Evolutionary conservation across 768 basidiomycete genomes (phyloP), one percentile per base, ranked within the genome.

Genomic region (Naganishia kalamii): DNA sequence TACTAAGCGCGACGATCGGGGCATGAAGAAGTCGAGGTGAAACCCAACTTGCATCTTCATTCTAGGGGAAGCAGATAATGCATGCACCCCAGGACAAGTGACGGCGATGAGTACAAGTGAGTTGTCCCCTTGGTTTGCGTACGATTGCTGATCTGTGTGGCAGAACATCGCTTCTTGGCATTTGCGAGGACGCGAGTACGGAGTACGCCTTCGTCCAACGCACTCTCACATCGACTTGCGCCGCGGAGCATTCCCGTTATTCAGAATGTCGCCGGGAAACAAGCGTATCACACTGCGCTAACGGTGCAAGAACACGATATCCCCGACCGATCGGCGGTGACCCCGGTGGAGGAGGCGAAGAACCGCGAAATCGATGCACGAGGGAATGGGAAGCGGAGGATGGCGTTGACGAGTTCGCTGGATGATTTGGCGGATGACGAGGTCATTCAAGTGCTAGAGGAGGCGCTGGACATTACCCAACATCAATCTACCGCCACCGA

Each of bases 61-160:
- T n/a, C n/a, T n/a, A n/a, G n/a, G n/a, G n/a, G n/a, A n/a, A n/a
- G n/a, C n/a, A n/a, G n/a, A n/a, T n/a, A n/a, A n/a, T n/a, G 11
- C 43, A 57, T 57, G 54, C 40, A 3, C 35, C 33, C 35, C 54
- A 35, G 21, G 35, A n/a, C 23, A 15, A 23, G 21, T 25, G 12
- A n/a, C n/a, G 21, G 54, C 54, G 54, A 57, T 57, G 54, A 57
- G 54, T 35, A 57, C 54, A 21, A 57, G 54, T 57, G 54, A 57
- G 54, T 57, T 15, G 21, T 23, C 21, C 37, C 33, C 2, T 23
- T 23, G 12, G 23, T 41, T 25, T 21, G 19, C 4, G 33, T 11
- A 1, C 23, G 11, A n/a, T 25, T 4, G 54, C 54, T 57, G 35
- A 57, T 25, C 54, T 23, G n/a, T 25, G 35, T 35, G n/a, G 30